Percentiles rank a stretch among this genome's conserved stretches.
Conservation (phyloP, 768 basidiomycete species). For the Podaxis pistillaris region DNA sequence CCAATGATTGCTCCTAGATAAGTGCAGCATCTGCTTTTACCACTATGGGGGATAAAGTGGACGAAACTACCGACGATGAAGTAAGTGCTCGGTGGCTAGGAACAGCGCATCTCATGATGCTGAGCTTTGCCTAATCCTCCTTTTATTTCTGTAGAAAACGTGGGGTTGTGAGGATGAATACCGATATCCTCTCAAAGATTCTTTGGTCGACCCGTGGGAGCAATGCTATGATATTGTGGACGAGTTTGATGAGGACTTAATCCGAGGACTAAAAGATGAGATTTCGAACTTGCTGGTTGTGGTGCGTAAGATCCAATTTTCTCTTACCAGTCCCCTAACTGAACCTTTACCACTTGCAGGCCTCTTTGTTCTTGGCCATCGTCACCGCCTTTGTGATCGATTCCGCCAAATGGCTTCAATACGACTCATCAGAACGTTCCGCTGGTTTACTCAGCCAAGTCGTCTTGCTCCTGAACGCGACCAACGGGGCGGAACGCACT, state of each 20-base stretch:
- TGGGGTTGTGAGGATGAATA: conserved; percentile 10
- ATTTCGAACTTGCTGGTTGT: conserved; percentile 10
- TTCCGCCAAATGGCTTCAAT: conserved; percentile 3
- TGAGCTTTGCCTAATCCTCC: neutral
- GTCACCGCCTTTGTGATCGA: conserved; percentile 12
- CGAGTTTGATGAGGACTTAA: conserved; percentile 5
- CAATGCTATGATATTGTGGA: neutral
- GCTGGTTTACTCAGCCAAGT: neutral
- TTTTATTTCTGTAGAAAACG: neutral
- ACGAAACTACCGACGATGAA: neutral
- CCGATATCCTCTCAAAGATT: conserved; percentile 3
- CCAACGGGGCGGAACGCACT: neutral
- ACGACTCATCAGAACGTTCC: neutral
- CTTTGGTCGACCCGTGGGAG: conserved; percentile 7
- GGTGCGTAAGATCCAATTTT: neutral
- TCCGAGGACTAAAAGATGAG: conserved; percentile 6
- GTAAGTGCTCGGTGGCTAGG: neutral
- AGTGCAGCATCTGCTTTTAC: neutral
- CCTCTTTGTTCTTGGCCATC: conserved; percentile 10
- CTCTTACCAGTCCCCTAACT: neutral
- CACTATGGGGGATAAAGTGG: neutral
- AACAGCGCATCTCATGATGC: neutral
- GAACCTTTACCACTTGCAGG: neutral
- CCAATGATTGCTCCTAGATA: neutral
- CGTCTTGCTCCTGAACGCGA: neutral